phyloP scores from a whole-genome alignment of 805 yeast genomes.

The Yarrowia sp. region DNA sequence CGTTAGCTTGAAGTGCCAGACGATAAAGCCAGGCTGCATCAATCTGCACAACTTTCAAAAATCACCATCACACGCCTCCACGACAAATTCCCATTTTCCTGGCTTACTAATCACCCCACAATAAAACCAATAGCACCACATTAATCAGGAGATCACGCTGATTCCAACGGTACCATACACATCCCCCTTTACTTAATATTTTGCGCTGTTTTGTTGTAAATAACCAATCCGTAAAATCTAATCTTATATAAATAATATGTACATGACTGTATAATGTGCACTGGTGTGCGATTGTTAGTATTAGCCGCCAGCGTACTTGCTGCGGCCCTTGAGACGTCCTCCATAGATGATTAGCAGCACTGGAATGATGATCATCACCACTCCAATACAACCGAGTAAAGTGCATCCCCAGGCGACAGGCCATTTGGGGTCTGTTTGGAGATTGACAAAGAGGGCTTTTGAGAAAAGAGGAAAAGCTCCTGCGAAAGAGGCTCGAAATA shows the following conservation, averaged over 20 bases:
- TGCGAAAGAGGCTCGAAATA: conserved; percentile 50
- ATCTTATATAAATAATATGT: conserved; percentile 8
- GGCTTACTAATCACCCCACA: no score
- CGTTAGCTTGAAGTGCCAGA: no score
- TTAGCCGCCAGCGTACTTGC: conserved; percentile 36
- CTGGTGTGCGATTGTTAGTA: neutral
- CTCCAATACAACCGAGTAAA: conserved; percentile 44
- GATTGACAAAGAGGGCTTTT: conserved; percentile 49
- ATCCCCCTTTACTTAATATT: no score
- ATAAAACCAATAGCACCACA: no score
- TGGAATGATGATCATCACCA: conserved; percentile 48
- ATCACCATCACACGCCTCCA: no score
- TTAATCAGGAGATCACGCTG: no score
- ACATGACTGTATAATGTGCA: neutral
- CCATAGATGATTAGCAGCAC: conserved; percentile 41
- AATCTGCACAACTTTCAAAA: no score
- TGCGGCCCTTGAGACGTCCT: conserved; percentile 39
- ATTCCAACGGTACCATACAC: no score
- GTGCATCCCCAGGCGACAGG: conserved; percentile 58
- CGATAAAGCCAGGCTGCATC: no score
- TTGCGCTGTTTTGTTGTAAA: no score
- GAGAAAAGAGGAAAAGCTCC: conserved; percentile 62
- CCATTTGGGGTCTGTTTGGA: conserved; percentile 39
- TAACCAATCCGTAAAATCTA: no score
- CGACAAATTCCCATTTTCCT: no score